These are phyloP conservation scores for Dalbergia cochinchinensis DNA, from an alignment of 306 rosid genomes.

Conservation along the genomic window DNA sequence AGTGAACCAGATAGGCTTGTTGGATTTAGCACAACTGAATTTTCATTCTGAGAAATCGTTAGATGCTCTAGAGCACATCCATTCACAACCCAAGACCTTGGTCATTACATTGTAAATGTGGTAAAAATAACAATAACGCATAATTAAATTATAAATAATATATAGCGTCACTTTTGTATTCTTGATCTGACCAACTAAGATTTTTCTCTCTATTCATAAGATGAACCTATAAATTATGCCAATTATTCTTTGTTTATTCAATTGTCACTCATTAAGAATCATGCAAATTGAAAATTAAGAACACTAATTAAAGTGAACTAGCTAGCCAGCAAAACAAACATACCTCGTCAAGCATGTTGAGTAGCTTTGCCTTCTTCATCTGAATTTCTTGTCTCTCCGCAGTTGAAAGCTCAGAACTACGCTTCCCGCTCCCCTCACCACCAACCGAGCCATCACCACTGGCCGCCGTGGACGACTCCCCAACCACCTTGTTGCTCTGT, in stretches of 20 bases:
- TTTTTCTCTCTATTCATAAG: too few species aligned
- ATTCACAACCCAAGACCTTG: too few species aligned
- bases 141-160: too few species aligned
- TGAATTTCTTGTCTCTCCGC: slow-evolving; percentile 95
- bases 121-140: too few species aligned
- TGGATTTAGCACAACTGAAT: not conserved
- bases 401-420: slow-evolving; percentile 69
- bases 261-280: not conserved
- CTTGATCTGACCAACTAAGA: too few species aligned
- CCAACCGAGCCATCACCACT: slow-evolving; percentile 63
- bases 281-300: not conserved
- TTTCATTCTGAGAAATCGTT: not conserved
- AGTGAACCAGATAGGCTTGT: too few species aligned
- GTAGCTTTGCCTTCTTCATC: slow-evolving; percentile 96
- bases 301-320: not conserved
- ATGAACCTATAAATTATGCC: too few species aligned
- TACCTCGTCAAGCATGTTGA: slow-evolving; percentile 98
- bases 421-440: slow-evolving; percentile 66
- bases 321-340: not conserved
- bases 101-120: too few species aligned
- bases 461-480: slow-evolving; percentile 63
- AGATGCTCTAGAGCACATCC: too few species aligned
- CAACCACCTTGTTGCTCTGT: slow-evolving; percentile 49
- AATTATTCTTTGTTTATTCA: not conserved
- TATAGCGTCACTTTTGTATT: too few species aligned